A percentile compares a stretch with the other conserved stretches of the same genome.
Conservation (phyloP, 768 basidiomycete species). For the Mrakia frigida region DNA sequence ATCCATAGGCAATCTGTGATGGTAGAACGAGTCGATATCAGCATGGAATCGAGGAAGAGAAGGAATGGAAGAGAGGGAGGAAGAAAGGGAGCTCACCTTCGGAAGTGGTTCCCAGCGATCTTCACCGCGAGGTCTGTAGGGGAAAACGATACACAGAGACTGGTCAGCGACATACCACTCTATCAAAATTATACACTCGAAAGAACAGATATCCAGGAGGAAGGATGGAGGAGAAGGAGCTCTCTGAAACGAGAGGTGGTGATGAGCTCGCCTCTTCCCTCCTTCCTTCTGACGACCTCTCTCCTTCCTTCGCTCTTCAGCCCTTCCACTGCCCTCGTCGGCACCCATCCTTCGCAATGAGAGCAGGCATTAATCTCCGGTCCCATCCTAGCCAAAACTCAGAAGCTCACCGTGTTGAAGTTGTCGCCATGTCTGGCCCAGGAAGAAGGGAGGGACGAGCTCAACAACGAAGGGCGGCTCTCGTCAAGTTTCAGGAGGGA, state of each 20-base stretch:
- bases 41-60: neutral
- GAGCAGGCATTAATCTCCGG: neutral
- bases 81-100: conserved; percentile 15
- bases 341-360: neutral
- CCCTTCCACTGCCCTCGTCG: too few species aligned
- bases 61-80: too few species aligned
- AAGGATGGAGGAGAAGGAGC: neutral
- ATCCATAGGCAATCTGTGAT: conserved; percentile 10
- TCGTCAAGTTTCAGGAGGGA: neutral
- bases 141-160: neutral
- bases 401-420: conserved; percentile 40
- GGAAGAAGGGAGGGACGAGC: neutral
- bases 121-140: neutral
- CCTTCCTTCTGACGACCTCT: too few species aligned
- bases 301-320: too few species aligned
- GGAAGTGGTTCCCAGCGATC: conserved; percentile 29
- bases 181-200: neutral
- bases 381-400: neutral
- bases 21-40: neutral
- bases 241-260: neutral
- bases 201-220: neutral
- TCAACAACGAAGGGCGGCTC: neutral
- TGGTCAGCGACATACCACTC: neutral
- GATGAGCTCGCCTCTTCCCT: neutral
- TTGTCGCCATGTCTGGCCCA: conserved; percentile 22